A percentile compares a stretch with the other conserved stretches of the same genome.
Evolutionary conservation across 140 eudicot genomes (phyloP).

Genomic region (Bidens hawaiensis): DNA sequence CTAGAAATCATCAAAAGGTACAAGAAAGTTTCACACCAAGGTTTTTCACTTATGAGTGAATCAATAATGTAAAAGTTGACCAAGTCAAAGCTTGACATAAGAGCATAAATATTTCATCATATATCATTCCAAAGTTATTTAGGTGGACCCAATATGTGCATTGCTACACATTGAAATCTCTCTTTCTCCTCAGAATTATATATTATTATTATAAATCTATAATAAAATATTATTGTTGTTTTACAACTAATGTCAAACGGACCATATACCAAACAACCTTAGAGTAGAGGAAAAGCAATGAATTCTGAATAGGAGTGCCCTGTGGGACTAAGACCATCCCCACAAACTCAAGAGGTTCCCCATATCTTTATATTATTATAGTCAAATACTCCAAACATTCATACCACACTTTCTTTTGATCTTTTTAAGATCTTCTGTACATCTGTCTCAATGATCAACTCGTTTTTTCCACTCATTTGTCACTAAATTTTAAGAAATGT

Average conservation of each 20-base stretch:
- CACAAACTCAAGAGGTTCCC: conserved; percentile 53
- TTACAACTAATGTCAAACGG: conserved; percentile 38
- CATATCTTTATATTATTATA: conserved; percentile 27
- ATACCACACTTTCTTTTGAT: conserved; percentile 34
- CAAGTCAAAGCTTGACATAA: conserved; percentile 32
- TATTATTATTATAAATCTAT: no score
- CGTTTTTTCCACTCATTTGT: conserved; percentile 12
- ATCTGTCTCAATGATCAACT: conserved; percentile 17
- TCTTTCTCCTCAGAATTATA: conserved; percentile 18
- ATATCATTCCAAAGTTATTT: conserved; percentile 40
- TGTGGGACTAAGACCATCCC: conserved; percentile 41
- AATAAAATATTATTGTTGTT: conserved; percentile 22
- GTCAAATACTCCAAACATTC: conserved; percentile 38
- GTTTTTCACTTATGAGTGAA: conserved; percentile 26
- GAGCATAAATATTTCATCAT: conserved; percentile 29
- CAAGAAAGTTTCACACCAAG: conserved; percentile 27
- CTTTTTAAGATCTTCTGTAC: conserved; percentile 22
- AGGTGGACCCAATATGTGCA: conserved; percentile 32
- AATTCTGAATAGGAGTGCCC: conserved; percentile 26
- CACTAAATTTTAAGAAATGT: neutral
- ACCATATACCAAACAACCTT: conserved; percentile 35
- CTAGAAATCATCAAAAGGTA: conserved; percentile 26
- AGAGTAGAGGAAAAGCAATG: conserved; percentile 34
- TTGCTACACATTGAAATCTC: conserved; percentile 27
- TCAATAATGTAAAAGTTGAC: conserved; percentile 27